These are phyloP conservation scores for Eragrostis nindensis DNA, from an alignment of 176 grass and related monocot genomes.

Conservation along the genomic window DNA sequence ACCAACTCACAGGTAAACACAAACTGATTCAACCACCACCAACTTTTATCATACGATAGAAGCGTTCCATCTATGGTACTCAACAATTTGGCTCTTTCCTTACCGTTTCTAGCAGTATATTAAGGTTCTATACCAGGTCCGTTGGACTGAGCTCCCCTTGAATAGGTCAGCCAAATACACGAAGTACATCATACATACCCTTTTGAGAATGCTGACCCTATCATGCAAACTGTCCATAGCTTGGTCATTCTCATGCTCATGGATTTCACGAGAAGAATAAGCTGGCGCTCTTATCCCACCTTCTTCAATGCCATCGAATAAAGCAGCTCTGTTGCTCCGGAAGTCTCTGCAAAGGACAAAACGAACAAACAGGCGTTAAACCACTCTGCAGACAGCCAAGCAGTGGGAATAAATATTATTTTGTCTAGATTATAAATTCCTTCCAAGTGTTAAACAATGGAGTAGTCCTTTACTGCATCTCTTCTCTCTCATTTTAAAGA, in stretches of 20 bases:
- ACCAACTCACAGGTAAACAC: background rate
- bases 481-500: background rate
- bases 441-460: constrained; percentile 13
- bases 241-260: constrained; percentile 80
- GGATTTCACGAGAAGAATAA: constrained; percentile 80
- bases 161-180: constrained; percentile 3
- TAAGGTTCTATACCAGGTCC: constrained; percentile 11
- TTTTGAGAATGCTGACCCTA: constrained; percentile 79
- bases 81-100: background rate
- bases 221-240: constrained; percentile 75
- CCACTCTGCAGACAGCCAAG: background rate
- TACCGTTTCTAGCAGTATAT: background rate
- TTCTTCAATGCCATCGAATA: constrained; percentile 87
- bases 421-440: background rate
- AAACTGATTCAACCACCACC: constrained; percentile 1
- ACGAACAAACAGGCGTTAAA: constrained; percentile 5
- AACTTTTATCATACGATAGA: constrained; percentile 5
- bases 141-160: background rate
- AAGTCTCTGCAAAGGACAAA: constrained; percentile 47
- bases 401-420: background rate
- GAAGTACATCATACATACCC: constrained; percentile 50
- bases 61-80: background rate
- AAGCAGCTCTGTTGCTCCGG: constrained; percentile 54
- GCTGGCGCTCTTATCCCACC: constrained; percentile 56
- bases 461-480: background rate